A percentile compares a stretch with the other conserved stretches of the same genome.
phyloP scores from a whole-genome alignment of 208 protist genomes.

The Acanthamoeba polyphaga region DNA sequence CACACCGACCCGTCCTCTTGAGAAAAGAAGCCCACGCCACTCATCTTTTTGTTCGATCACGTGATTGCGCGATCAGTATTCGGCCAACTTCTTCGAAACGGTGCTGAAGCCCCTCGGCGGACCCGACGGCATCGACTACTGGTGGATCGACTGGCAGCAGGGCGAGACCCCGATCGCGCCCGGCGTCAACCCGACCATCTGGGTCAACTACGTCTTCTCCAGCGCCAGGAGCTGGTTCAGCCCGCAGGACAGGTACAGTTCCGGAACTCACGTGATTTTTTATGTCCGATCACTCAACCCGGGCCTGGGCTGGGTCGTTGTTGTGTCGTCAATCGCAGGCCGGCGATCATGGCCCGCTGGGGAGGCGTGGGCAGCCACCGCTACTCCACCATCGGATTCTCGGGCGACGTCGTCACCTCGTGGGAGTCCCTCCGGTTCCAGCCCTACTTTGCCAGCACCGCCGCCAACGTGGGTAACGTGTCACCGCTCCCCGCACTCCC shows the following conservation, averaged over 20 bases:
- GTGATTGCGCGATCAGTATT: neutral
- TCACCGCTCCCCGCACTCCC: neutral
- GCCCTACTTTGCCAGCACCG: conserved; percentile 56
- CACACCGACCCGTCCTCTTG: neutral
- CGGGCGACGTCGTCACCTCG: conserved; percentile 46
- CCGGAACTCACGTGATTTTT: neutral
- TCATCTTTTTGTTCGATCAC: neutral
- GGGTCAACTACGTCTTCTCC: conserved; percentile 64
- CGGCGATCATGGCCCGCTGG: conserved; percentile 51
- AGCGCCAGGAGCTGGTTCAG: conserved; percentile 23
- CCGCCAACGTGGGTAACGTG: conserved; percentile 3
- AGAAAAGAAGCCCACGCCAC: neutral
- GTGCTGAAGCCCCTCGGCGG: conserved; percentile 43
- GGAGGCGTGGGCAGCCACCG: conserved; percentile 55
- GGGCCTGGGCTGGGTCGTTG: too few relatives aligned
- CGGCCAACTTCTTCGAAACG: conserved; percentile 6
- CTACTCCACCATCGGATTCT: conserved; percentile 58
- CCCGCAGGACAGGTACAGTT: neutral
- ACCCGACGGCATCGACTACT: conserved; percentile 49
- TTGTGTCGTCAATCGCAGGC: neutral
- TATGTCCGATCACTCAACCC: neutral
- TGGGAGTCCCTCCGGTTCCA: conserved; percentile 58
- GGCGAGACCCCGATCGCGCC: conserved; percentile 34
- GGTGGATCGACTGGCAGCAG: conserved; percentile 68
- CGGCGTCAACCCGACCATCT: conserved; percentile 54